Base-by-base conservation (phyloP, 2,329 filamentous ascomycete genomes). In the Monosporascus cannonballus region DNA sequence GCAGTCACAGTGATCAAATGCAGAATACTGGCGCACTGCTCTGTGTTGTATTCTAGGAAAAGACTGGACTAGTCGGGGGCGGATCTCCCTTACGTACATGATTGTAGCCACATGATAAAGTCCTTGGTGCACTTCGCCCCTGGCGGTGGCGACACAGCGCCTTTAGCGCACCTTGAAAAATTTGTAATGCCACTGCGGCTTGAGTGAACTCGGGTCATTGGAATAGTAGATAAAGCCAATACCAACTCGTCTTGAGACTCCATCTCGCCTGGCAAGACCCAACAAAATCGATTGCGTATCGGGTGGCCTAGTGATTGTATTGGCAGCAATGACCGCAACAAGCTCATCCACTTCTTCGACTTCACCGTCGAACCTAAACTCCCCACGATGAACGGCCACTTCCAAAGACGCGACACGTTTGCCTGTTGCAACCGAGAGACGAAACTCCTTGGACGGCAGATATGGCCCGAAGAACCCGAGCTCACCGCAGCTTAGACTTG, bases 301-400 rank as follows among this genome's bases (percentile, higher is more conserved):
- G 3, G 48, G 46, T 8, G 50, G 42, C 30, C 49, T 48, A 18
- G 48, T 54, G 50, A 56, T 53, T 8, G 55, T 56, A 44, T 56
- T 49, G 4, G 44, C 46, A 15, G 55, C 46, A 2, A 56, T 48
- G 27, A 56, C 41, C 14, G 48, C 50, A n/a, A 54, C 48, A 39
- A 45, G 51, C 50, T 51, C 47, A 27, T 54, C 50, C 9, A 51
- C 47, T 18, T 49, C 50, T 4, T 30, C 30, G 14, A 37, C 15
- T 30, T 45, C 52, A 18, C 20, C 25, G 24, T 56, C 52, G 20
- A 54, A 54, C 18, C 50, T 48, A 36, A 56, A 56, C 46, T 52
- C 50, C 14, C 52, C 55, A 7, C 36, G 14, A 47, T 54, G 54
- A 37, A 39, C 52, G 46, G 52, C 5, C 18, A 42, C 15, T n/a